phyloP scores from a whole-genome alignment of 768 basidiomycete genomes.

The Rhizopogon vinicolor region DNA sequence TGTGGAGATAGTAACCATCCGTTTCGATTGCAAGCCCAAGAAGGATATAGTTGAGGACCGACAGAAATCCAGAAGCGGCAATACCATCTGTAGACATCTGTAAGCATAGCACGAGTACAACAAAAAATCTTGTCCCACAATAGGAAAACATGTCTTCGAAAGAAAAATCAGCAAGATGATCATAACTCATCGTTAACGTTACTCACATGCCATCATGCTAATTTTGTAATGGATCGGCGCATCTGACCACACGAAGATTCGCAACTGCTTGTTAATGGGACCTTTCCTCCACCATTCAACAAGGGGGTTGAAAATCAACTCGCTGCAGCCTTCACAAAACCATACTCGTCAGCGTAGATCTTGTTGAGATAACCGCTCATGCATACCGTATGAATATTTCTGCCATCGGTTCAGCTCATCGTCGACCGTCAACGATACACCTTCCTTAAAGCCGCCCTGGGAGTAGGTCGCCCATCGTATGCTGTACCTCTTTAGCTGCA shows the following conservation, averaged over 20 bases:
- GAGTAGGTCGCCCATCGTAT: slow-evolving; percentile 64
- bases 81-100: slow-evolving; percentile 33
- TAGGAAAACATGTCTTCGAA: slow-evolving; percentile 37
- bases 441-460: slow-evolving; percentile 80
- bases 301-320: slow-evolving; percentile 79
- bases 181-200: slow-evolving; percentile 4
- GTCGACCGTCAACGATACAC: slow-evolving; percentile 77
- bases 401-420: slow-evolving; percentile 89
- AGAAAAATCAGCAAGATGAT: not conserved
- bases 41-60: slow-evolving; percentile 61
- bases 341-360: not conserved
- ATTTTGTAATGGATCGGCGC: slow-evolving; percentile 77
- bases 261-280: slow-evolving; percentile 73
- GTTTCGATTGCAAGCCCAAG: slow-evolving; percentile 63
- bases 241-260: slow-evolving; percentile 61
- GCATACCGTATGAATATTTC: slow-evolving; percentile 68
- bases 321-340: slow-evolving; percentile 50
- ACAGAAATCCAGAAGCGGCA: slow-evolving; percentile 55
- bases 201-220: slow-evolving; percentile 41
- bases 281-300: slow-evolving; percentile 52
- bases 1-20: slow-evolving; percentile 65
- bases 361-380: slow-evolving; percentile 32
- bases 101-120: not conserved
- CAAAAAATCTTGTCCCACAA: slow-evolving; percentile 23
- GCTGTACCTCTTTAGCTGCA: slow-evolving; percentile 1